Conservation (phyloP, 2,329 filamentous ascomycete species). For the Penicillium oxalicum region DNA sequence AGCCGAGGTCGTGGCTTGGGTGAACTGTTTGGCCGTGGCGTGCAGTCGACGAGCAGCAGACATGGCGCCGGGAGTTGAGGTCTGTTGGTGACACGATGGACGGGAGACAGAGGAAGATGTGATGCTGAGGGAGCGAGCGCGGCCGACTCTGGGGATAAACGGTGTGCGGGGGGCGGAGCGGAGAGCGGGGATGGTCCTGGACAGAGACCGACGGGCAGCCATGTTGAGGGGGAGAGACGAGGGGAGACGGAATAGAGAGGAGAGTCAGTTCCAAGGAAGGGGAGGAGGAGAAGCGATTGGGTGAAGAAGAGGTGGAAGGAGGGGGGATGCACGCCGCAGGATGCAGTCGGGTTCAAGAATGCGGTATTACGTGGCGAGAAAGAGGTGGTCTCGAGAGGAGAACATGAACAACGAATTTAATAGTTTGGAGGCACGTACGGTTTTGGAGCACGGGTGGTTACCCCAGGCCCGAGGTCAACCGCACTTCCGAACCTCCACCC, state of each 20-base stretch:
- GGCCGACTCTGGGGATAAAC: slow-evolving; percentile 23
- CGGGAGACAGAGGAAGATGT: slow-evolving; percentile 18
- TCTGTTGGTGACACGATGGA: slow-evolving; percentile 11
- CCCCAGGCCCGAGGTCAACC: slow-evolving; percentile 22
- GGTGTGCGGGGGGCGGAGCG: slow-evolving; percentile 34
- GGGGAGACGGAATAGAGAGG: no score
- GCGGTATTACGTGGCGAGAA: slow-evolving; percentile 2
- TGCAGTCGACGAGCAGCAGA: slow-evolving; percentile 40
- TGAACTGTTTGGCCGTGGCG: slow-evolving; percentile 50
- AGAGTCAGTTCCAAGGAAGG: neutral
- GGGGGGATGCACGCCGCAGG: neutral
- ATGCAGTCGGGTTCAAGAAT: neutral
- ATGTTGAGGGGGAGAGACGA: slow-evolving; percentile 19
- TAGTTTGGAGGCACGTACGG: neutral
- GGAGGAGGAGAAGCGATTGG: neutral
- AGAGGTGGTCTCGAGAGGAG: slow-evolving; percentile 5
- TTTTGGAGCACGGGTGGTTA: slow-evolving; percentile 3
- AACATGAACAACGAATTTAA: neutral
- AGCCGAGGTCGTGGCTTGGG: slow-evolving; percentile 45
- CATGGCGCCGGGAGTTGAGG: slow-evolving; percentile 18
- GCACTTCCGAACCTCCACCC: slow-evolving; percentile 8
- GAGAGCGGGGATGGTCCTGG: slow-evolving; percentile 36
- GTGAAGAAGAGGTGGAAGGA: slow-evolving; percentile 1
- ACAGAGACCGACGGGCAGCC: slow-evolving; percentile 35
- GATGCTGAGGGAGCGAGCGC: slow-evolving; percentile 23